Conservation (phyloP, 306 rosid genomes). For the Psophocarpus tetragonolobus region DNA sequence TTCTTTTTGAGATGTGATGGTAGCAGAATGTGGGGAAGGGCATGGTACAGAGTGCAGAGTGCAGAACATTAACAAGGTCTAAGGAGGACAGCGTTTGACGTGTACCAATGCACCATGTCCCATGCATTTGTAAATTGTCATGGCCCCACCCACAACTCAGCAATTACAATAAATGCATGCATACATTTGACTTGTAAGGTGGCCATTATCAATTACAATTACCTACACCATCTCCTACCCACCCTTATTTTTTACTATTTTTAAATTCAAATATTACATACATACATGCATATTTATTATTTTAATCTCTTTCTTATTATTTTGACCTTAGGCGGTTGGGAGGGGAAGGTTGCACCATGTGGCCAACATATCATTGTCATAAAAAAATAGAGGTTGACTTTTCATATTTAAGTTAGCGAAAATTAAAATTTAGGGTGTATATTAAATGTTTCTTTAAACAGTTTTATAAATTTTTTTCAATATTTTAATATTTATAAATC, state of each 20-base stretch:
- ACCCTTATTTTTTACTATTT: neutral
- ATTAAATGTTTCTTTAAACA: too few species aligned
- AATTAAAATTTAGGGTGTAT: too few species aligned
- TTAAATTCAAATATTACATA: too few species aligned
- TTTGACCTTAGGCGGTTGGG: neutral
- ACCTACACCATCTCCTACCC: neutral
- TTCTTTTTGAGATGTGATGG: neutral
- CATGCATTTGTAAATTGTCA: constrained; percentile 3
- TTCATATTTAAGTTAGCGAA: neutral
- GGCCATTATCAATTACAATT: neutral
- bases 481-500: too few species aligned
- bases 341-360: neutral
- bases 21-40: neutral
- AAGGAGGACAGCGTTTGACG: neutral
- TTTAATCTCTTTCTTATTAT: constrained; percentile 15
- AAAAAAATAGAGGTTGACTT: neutral
- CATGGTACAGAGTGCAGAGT: neutral
- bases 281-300: neutral
- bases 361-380: neutral
- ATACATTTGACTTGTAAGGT: constrained; percentile 10
- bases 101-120: neutral
- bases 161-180: neutral
- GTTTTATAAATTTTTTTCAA: too few species aligned
- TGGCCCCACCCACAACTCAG: neutral
- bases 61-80: too few species aligned